Percentiles rank a stretch among this genome's conserved stretches.
Conservation (phyloP, 2,329 filamentous ascomycete species). For the Akanthomyces uredinophilus region DNA sequence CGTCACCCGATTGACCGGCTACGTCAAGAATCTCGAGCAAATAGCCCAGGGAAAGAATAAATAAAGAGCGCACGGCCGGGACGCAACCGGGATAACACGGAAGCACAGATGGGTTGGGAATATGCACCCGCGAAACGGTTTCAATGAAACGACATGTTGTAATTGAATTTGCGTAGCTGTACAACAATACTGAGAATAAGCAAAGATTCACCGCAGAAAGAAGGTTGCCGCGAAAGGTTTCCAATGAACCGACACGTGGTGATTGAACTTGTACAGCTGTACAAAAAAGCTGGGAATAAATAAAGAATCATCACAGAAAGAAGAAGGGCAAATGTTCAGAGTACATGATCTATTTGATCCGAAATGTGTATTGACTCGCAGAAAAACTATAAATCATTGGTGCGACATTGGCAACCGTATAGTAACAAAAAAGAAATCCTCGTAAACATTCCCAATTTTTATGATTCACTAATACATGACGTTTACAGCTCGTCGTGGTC, state of each 20-base stretch:
- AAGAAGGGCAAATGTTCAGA: neutral
- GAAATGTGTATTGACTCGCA: conserved; percentile 7
- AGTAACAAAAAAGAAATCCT: conserved; percentile 25
- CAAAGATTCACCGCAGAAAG: neutral
- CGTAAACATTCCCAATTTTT: conserved; percentile 14
- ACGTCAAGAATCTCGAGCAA: conserved; percentile 76
- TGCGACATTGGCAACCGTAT: conserved; percentile 6
- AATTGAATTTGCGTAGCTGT: neutral
- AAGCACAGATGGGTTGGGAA: neutral
- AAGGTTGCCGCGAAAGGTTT: neutral
- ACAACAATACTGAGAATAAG: conserved; percentile 6
- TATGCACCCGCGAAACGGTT: neutral
- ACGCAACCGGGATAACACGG: neutral
- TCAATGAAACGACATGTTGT: neutral
- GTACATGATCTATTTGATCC: conserved; percentile 14
- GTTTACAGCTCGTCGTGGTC: conserved; percentile 73
- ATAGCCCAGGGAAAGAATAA: conserved; percentile 72
- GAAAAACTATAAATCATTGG: conserved; percentile 11
- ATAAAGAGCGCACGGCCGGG: conserved; percentile 29
- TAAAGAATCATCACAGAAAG: neutral
- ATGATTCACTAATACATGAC: conserved; percentile 23
- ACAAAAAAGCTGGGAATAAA: conserved; percentile 2
- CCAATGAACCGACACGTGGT: neutral
- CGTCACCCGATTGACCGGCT: conserved; percentile 78
- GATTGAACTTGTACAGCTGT: neutral